A percentile compares a stretch with the other conserved stretches of the same genome.
Evolutionary conservation across 148 eudicot genomes (phyloP).

Genomic region (Spergularia marina): DNA sequence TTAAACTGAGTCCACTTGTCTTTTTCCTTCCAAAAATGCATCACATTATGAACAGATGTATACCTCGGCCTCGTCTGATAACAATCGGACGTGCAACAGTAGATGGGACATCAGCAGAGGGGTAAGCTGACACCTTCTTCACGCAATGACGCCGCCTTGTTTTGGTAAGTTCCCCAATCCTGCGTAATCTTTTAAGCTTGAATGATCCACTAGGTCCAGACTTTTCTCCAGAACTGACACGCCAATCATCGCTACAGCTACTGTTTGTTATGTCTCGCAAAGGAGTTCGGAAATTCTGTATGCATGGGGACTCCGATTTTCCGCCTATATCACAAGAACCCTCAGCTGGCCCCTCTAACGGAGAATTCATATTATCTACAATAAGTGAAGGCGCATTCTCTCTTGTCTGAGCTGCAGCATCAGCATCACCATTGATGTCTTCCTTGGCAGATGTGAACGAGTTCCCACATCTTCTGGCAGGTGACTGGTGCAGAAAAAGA

Average conservation of each 20-base stretch:
- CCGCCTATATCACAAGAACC: conserved; percentile 11
- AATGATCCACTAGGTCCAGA: conserved; percentile 37
- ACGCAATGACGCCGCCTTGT: conserved; percentile 18
- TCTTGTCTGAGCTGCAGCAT: conserved; percentile 27
- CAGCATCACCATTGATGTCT: conserved; percentile 19
- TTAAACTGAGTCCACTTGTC: not conserved
- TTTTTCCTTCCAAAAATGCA: not conserved
- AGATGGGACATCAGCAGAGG: conserved; percentile 15
- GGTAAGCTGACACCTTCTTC: conserved; percentile 26
- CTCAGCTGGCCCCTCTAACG: conserved; percentile 16
- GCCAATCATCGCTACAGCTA: conserved; percentile 73
- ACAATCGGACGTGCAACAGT: conserved; percentile 18
- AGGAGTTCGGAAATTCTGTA: conserved; percentile 43
- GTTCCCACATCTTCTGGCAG: conserved; percentile 26
- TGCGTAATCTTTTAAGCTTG: conserved; percentile 70
- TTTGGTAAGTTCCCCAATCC: conserved; percentile 48
- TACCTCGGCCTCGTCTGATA: conserved; percentile 44
- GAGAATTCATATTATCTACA: conserved; percentile 32
- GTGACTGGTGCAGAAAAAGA: conserved; percentile 27
- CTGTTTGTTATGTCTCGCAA: conserved; percentile 41
- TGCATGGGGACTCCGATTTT: conserved; percentile 23
- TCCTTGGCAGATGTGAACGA: conserved; percentile 10
- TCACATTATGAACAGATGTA: conserved; percentile 1
- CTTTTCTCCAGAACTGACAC: conserved; percentile 48
- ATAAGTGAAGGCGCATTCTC: conserved; percentile 24